Evolutionary conservation across 495 filamentous ascomycete species (phyloP), one percentile per base, ranked within the genome.

Genomic region (Lasiosphaeria ovina): DNA sequence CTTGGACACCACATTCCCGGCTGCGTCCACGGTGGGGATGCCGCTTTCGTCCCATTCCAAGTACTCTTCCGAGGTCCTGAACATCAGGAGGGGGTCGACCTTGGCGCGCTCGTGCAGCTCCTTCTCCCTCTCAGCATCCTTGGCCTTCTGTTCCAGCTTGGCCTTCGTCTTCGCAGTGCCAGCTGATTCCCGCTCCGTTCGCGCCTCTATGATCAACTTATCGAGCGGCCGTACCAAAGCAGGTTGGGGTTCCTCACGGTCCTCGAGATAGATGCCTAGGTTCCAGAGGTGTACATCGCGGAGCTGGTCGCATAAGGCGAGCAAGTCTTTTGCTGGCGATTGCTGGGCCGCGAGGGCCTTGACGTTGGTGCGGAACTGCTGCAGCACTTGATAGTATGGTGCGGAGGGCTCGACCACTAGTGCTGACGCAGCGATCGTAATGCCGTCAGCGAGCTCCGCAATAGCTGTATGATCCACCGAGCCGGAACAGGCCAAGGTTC

Each of bases 21-120:
- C 77, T 12, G 72, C 72, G 67, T 89, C 85, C 62, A 76, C 79
- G 1, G 78, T 84, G 34, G 89, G 89, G 40, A 93, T 60, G 10
- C 89, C 89, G n/a, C 89, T 84, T 4, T 79, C 83, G 69, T 92
- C 88, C 89, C 90, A 93, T 34, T 77, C 85, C 40, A 73, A 79
- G 67, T 77, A 92, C 72, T 90, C 72, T 47, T 45, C 38, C 54
- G 24, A 84, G 6, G 84, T 87, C 52, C 71, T 77, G 71, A 86
- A 88, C 81, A 88, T 85, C 44, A 66, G 36, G 38, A 38, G 33
- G 17, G 64, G 75, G 47, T 61, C 60, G 4, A 77, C 54, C 44
- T 66, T 76, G 32, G 67, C 73, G 14, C 32, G 54, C 62, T 77
- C 77, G 50, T 38, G 62, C 36, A 63, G 55, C 61, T 74, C 72